A percentile compares a stretch with the other conserved stretches of the same genome.
Evolutionary conservation across 305 asterid genomes (phyloP).

Genomic region (Coffea humblotiana): DNA sequence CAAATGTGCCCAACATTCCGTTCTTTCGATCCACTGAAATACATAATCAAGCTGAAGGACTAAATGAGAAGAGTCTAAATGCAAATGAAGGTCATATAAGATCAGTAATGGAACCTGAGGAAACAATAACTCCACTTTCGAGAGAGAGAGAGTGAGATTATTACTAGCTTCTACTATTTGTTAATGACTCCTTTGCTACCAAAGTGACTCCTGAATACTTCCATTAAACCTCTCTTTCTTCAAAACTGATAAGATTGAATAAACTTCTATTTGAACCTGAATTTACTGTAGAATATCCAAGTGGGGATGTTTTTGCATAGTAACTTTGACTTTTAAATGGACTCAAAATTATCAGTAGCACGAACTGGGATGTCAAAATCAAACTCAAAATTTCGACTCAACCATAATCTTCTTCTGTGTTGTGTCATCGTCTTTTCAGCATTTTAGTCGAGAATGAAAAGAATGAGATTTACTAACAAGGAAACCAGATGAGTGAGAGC

Average conservation of each 20-base stretch:
- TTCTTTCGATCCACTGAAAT: slow-evolving; percentile 62
- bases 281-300: background rate
- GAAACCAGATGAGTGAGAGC: background rate
- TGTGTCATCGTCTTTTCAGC: background rate
- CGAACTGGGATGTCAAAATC: background rate
- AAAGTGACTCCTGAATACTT: background rate
- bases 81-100: background rate
- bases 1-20: slow-evolving; percentile 84
- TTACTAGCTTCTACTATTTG: background rate
- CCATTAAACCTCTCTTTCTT: background rate
- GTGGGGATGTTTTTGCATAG: background rate
- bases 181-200: background rate
- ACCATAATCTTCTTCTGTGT: background rate
- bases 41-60: slow-evolving; percentile 17
- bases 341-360: background rate
- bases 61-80: background rate
- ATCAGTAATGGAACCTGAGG: background rate
- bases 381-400: background rate
- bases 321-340: background rate
- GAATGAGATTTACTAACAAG: background rate
- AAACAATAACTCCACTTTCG: background rate
- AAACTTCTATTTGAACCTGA: background rate
- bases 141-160: background rate
- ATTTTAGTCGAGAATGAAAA: background rate
- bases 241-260: background rate